These are phyloP conservation scores for Prunus padus DNA, from an alignment of 306 rosid genomes.

Conservation along the genomic window DNA sequence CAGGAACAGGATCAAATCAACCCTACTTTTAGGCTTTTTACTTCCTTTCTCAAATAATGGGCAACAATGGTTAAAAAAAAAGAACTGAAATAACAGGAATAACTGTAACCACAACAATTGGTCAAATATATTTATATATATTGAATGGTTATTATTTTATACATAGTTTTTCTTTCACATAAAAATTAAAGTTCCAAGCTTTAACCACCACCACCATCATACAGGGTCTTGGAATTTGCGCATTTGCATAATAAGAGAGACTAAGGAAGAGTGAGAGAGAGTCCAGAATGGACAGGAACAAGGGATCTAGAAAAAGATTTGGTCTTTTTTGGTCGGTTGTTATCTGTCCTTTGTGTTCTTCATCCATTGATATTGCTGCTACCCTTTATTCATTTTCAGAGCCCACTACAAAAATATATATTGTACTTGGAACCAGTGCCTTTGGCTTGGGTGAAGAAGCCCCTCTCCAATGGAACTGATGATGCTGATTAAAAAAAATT, in stretches of 20 bases:
- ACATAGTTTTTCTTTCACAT: conserved; percentile 6
- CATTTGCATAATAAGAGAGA: conserved; percentile 20
- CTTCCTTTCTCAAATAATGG: conserved; percentile 16
- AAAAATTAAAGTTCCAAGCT: conserved; percentile 2
- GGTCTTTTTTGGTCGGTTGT: conserved; percentile 61
- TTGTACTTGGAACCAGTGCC: too few relatives aligned
- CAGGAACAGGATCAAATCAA: conserved; percentile 24
- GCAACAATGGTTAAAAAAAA: neutral
- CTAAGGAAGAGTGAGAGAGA: conserved; percentile 1
- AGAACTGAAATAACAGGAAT: conserved; percentile 64
- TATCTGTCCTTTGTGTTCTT: conserved; percentile 41
- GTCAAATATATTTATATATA: neutral
- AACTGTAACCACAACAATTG: conserved; percentile 44
- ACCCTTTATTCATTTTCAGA: conserved; percentile 50
- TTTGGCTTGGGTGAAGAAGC: too few relatives aligned
- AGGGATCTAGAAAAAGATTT: conserved; percentile 63
- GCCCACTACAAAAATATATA: conserved; percentile 6
- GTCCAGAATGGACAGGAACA: neutral
- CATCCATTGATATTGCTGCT: conserved; percentile 40
- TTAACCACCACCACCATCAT: conserved; percentile 20
- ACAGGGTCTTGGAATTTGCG: conserved; percentile 57
- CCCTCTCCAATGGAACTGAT: conserved; percentile 21
- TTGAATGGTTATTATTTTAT: neutral
- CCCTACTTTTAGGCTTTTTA: conserved; percentile 6
- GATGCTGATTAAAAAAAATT: too few relatives aligned